These are phyloP conservation scores for Alternaria atra DNA, from an alignment of 2,329 filamentous ascomycete species.

Conservation along the genomic window DNA sequence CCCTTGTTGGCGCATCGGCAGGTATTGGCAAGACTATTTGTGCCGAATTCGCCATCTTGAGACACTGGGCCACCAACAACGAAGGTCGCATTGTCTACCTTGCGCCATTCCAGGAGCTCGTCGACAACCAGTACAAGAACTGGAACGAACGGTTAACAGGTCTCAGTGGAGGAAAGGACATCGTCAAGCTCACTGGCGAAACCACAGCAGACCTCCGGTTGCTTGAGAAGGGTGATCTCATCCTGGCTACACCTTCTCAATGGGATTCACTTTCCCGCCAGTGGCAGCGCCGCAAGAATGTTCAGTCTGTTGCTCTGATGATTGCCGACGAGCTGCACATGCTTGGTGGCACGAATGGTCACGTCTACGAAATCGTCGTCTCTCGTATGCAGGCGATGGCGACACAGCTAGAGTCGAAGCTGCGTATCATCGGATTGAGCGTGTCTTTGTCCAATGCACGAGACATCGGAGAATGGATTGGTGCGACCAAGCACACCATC, in stretches of 20 bases:
- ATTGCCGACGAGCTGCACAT: conserved; percentile 96
- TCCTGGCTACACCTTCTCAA: conserved; percentile 90
- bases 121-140: conserved; percentile 81
- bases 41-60: conserved; percentile 90
- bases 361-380: conserved; percentile 95
- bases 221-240: conserved; percentile 84
- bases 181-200: conserved; percentile 94
- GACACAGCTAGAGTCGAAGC: conserved; percentile 81
- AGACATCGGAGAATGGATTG: conserved; percentile 97
- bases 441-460: conserved; percentile 92
- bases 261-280: conserved; percentile 97
- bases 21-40: conserved; percentile 97
- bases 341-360: conserved; percentile 84
- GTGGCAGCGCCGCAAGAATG: conserved; percentile 96
- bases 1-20: conserved; percentile 90
- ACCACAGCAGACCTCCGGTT: conserved; percentile 89
- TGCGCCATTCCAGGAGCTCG: conserved; percentile 91
- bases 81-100: conserved; percentile 89
- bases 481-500: conserved; percentile 96
- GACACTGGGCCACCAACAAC: conserved; percentile 80
- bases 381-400: conserved; percentile 97
- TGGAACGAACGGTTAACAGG: conserved; percentile 81
- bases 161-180: conserved; percentile 82
- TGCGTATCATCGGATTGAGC: conserved; percentile 88
- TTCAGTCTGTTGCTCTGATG: conserved; percentile 88